Evolutionary conservation across 2,329 filamentous ascomycete species (phyloP).

Genomic region (Epichloe glyceriae): DNA sequence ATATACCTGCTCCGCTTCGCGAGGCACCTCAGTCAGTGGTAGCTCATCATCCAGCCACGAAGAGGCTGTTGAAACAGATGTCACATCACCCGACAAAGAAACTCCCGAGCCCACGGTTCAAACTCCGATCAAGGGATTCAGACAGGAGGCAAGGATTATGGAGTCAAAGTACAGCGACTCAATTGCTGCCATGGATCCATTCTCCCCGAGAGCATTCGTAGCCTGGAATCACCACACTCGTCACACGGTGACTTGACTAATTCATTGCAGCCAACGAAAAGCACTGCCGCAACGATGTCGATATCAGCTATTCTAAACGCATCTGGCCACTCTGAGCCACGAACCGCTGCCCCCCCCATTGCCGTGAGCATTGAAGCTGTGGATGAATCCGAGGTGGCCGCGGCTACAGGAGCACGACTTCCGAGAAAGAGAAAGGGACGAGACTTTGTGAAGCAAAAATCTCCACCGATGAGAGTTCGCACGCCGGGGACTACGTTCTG

Average conservation of each 20-base stretch:
- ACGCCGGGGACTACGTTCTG: slow-evolving; percentile 67
- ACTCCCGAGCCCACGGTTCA: slow-evolving; percentile 25
- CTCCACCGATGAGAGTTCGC: slow-evolving; percentile 29
- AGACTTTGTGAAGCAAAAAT: slow-evolving; percentile 21
- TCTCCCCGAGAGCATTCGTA: slow-evolving; percentile 20
- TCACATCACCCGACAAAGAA: slow-evolving; percentile 38
- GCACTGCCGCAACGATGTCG: slow-evolving; percentile 17
- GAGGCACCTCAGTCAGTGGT: slow-evolving; percentile 24
- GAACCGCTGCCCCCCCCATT: slow-evolving; percentile 9
- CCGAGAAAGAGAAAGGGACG: slow-evolving; percentile 20
- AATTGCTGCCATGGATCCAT: slow-evolving; percentile 10
- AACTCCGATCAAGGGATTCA: slow-evolving; percentile 12
- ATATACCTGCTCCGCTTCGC: slow-evolving; percentile 17
- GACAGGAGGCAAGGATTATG: slow-evolving; percentile 6
- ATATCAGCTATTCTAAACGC: slow-evolving; percentile 21
- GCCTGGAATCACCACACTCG: slow-evolving; percentile 14
- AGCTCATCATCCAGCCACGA: slow-evolving; percentile 16
- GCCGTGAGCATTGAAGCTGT: slow-evolving; percentile 16
- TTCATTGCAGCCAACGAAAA: neutral
- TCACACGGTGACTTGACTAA: slow-evolving; percentile 1
- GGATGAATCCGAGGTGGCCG: slow-evolving; percentile 6
- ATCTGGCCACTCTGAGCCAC: slow-evolving; percentile 9
- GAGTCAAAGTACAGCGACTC: slow-evolving; percentile 4
- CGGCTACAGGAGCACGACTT: slow-evolving; percentile 4
- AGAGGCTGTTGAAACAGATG: slow-evolving; percentile 26